A percentile compares a stretch with the other conserved stretches of the same genome.
Evolutionary conservation across 305 asterid species (phyloP).

Genomic region (Rubia balearica): DNA sequence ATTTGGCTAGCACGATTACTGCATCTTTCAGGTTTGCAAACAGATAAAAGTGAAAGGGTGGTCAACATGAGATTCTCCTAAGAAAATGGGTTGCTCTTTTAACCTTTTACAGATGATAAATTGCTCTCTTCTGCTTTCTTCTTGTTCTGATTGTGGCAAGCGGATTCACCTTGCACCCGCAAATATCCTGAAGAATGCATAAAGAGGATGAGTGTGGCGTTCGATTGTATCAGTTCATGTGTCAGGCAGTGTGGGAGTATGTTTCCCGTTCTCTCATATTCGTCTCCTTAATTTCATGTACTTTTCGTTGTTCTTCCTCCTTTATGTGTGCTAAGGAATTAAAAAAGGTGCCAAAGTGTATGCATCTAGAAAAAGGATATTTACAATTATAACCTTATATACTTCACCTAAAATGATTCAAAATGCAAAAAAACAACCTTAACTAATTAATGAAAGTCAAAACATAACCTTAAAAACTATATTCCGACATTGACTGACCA

Average conservation of each 20-base stretch:
- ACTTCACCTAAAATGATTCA: too few species aligned
- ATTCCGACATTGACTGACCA: too few species aligned
- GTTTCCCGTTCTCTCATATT: too few species aligned
- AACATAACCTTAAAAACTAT: too few species aligned
- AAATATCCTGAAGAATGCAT: neutral
- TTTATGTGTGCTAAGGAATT: neutral
- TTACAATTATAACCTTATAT: too few species aligned
- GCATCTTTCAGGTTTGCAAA: neutral
- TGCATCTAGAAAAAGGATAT: too few species aligned
- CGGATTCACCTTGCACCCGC: slow-evolving; percentile 7
- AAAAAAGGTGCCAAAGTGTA: too few species aligned
- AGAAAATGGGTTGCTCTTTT: neutral
- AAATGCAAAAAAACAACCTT: too few species aligned
- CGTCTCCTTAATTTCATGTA: neutral
- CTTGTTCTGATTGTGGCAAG: slow-evolving; percentile 1
- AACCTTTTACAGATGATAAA: too few species aligned
- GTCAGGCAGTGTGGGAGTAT: slow-evolving; percentile 3
- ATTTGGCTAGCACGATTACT: neutral
- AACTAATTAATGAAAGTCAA: too few species aligned
- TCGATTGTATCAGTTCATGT: neutral
- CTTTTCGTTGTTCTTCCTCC: neutral
- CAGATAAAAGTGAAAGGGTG: neutral
- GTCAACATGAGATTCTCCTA: neutral
- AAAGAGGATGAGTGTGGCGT: neutral
- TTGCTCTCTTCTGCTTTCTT: neutral